A percentile compares a stretch with the other conserved stretches of the same genome.
phyloP scores from a whole-genome alignment of 2,329 filamentous ascomycete genomes.

The Rutstroemia sp. region DNA sequence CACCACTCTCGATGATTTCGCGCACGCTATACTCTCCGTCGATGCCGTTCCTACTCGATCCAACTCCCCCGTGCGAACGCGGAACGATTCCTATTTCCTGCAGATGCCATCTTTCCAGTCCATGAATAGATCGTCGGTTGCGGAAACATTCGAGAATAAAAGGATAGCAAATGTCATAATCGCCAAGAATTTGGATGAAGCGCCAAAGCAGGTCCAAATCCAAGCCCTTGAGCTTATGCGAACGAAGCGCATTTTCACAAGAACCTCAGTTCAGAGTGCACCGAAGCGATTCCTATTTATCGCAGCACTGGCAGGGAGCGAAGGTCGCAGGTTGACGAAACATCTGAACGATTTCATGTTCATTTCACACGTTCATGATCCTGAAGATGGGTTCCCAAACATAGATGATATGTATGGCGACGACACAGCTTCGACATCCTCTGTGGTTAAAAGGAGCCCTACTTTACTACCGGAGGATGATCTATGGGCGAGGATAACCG shows the following conservation, averaged over 20 bases:
- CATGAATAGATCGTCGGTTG: slow-evolving; percentile 25
- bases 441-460: slow-evolving; percentile 27
- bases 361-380: slow-evolving; percentile 77
- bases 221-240: slow-evolving; percentile 74
- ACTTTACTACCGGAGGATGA: slow-evolving; percentile 10
- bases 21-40: slow-evolving; percentile 47
- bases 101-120: slow-evolving; percentile 23
- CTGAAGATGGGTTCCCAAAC: slow-evolving; percentile 64
- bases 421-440: slow-evolving; percentile 26
- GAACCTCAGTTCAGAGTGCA: slow-evolving; percentile 63
- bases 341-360: slow-evolving; percentile 78
- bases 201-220: slow-evolving; percentile 71
- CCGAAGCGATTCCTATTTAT: slow-evolving; percentile 76
- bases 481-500: slow-evolving; percentile 22
- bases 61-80: slow-evolving; percentile 21
- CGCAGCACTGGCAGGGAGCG: slow-evolving; percentile 54
- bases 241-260: slow-evolving; percentile 69
- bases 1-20: slow-evolving; percentile 78
- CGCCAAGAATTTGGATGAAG: slow-evolving; percentile 69
- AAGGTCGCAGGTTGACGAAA: slow-evolving; percentile 41
- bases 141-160: slow-evolving; percentile 36
- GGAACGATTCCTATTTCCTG: slow-evolving; percentile 29
- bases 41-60: slow-evolving; percentile 20
- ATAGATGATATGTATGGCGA: slow-evolving; percentile 52
- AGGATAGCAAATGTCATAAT: slow-evolving; percentile 77